Percentiles rank a stretch among this genome's conserved stretches.
These are phyloP conservation scores for Bertia moriformis DNA, from an alignment of 2,329 filamentous ascomycete genomes.

Conservation along the genomic window DNA sequence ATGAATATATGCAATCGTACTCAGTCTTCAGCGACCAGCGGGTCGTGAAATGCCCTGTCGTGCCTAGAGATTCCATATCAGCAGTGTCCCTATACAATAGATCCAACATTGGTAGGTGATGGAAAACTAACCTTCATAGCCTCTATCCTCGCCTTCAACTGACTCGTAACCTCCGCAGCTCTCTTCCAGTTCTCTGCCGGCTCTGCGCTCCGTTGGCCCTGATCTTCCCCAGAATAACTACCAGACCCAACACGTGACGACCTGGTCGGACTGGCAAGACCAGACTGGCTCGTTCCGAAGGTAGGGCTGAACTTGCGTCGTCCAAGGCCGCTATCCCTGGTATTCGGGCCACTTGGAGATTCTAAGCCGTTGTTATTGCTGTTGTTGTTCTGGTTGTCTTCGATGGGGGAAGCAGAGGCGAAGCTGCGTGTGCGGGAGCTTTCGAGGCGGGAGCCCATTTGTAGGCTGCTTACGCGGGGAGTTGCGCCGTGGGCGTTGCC, in stretches of 20 bases:
- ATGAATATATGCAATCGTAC: too few relatives aligned
- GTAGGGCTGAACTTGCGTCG: not conserved
- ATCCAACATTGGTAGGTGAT: not conserved
- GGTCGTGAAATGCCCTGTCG: not conserved
- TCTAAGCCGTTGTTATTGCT: too few relatives aligned
- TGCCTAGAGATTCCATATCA: too few relatives aligned
- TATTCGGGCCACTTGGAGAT: not conserved
- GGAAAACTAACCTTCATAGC: slow-evolving; percentile 67
- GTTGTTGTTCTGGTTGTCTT: not conserved
- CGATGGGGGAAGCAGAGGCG: slow-evolving; percentile 14
- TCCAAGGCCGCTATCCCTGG: not conserved
- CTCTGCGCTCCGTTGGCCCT: slow-evolving; percentile 23
- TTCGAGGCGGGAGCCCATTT: slow-evolving; percentile 42
- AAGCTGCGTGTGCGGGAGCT: slow-evolving; percentile 58
- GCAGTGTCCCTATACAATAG: not conserved
- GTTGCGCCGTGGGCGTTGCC: slow-evolving; percentile 29
- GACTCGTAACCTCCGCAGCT: slow-evolving; percentile 92
- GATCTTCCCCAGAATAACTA: slow-evolving; percentile 14
- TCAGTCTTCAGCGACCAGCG: too few relatives aligned
- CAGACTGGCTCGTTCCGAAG: not conserved
- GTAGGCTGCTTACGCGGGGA: slow-evolving; percentile 15
- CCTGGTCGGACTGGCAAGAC: slow-evolving; percentile 16
- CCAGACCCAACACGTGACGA: slow-evolving; percentile 13
- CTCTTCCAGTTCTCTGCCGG: slow-evolving; percentile 89
- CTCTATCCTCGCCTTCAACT: slow-evolving; percentile 92